These are phyloP conservation scores for Acer campestre DNA, from an alignment of 345 rosid species.

Conservation along the genomic window DNA sequence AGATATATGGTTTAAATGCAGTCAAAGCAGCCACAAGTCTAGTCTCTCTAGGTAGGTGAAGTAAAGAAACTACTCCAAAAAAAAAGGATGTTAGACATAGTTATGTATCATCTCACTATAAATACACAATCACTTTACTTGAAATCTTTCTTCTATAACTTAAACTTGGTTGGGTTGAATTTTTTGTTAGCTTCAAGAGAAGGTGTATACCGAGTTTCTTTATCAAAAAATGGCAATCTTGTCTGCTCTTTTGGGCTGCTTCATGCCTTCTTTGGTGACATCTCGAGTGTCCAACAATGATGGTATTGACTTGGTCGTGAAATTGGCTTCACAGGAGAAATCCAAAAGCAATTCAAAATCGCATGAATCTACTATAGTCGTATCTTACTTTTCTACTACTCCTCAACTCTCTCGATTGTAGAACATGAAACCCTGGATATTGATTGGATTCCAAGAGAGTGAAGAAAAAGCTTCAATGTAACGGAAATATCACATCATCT, in stretches of 20 bases:
- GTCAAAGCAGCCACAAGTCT: background rate
- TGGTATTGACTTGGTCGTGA: background rate
- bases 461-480: background rate
- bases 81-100: no score
- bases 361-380: slow-evolving; percentile 4
- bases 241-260: slow-evolving; percentile 16
- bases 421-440: background rate
- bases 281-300: slow-evolving; percentile 13
- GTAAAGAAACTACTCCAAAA: background rate
- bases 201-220: no score
- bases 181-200: no score
- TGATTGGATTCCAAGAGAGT: background rate
- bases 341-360: slow-evolving; percentile 14
- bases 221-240: background rate
- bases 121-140: background rate
- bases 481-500: no score
- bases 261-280: slow-evolving; percentile 9
- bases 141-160: background rate
- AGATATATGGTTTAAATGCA: background rate
- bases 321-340: background rate
- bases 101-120: background rate
- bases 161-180: no score
- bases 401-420: background rate
- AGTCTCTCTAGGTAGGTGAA: background rate
- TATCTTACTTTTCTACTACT: slow-evolving; percentile 21